Evolutionary conservation across 345 rosid genomes (phyloP).

Genomic region (Viola odorata): DNA sequence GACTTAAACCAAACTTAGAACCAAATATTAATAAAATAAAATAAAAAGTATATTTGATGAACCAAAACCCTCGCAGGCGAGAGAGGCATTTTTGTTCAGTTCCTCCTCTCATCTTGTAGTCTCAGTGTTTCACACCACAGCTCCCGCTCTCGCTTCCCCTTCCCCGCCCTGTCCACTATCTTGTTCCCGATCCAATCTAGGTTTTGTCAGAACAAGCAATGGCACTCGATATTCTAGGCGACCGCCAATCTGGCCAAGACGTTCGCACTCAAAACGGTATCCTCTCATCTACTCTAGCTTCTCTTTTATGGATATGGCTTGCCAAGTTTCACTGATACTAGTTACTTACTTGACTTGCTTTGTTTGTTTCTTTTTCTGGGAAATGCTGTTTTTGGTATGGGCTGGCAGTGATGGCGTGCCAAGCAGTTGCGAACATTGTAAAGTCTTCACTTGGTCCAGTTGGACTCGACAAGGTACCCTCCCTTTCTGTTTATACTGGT

Average conservation of each 20-base stretch:
- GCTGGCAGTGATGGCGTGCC: constrained; percentile 83
- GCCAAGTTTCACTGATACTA: neutral
- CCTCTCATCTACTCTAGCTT: neutral
- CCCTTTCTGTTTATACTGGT: neutral
- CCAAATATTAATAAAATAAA: no score
- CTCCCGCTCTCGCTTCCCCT: no score
- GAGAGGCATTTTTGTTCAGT: no score
- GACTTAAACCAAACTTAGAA: no score
- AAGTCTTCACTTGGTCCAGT: constrained; percentile 96
- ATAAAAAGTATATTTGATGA: no score
- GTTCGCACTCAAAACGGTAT: constrained; percentile 95
- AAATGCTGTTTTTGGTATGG: neutral
- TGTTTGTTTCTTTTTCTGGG: neutral
- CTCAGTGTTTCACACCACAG: no score
- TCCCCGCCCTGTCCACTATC: no score
- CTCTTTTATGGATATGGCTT: no score
- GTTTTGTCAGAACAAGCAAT: constrained; percentile 54
- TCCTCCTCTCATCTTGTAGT: no score
- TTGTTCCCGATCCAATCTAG: constrained; percentile 22
- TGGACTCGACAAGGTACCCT: constrained; percentile 86
- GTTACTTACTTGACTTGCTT: constrained; percentile 1
- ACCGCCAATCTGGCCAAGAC: constrained; percentile 89
- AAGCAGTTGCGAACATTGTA: constrained; percentile 95
- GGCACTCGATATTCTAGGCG: constrained; percentile 84
- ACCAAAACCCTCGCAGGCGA: no score